Conservation (phyloP, 768 basidiomycete species). For the Boletus sensibilis region DNA sequence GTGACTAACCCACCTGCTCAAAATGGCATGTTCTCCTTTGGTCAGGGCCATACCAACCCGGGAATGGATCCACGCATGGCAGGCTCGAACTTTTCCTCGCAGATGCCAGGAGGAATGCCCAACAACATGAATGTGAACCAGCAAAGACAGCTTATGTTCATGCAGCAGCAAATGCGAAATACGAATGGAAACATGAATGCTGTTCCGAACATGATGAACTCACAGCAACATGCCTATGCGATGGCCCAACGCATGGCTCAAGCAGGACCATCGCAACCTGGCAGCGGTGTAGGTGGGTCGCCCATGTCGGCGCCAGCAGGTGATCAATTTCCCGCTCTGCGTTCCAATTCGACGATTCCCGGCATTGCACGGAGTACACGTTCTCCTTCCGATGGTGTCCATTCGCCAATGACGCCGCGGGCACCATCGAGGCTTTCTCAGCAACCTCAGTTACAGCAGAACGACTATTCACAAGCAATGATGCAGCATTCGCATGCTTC, state of each 20-base stretch:
- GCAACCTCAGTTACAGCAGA: constrained; percentile 50
- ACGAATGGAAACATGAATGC: constrained; percentile 26
- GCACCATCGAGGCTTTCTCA: constrained; percentile 36
- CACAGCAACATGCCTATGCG: constrained; percentile 35
- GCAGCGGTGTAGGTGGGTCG: constrained; percentile 34
- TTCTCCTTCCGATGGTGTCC: constrained; percentile 66
- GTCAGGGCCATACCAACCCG: constrained; percentile 22
- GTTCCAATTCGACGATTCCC: constrained; percentile 62
- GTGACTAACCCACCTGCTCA: constrained; percentile 29
- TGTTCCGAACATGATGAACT: constrained; percentile 32
- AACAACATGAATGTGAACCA: constrained; percentile 34
- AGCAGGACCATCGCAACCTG: constrained; percentile 37
- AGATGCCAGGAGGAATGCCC: constrained; percentile 31
- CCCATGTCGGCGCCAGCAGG: constrained; percentile 42
- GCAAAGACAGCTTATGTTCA: constrained; percentile 47
- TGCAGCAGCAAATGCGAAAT: constrained; percentile 37
- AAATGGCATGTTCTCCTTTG: constrained; percentile 33
- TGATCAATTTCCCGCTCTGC: constrained; percentile 47
- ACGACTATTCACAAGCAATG: constrained; percentile 39
- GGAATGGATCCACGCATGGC: constrained; percentile 35
- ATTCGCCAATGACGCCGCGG: constrained; percentile 44
- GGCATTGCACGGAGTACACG: constrained; percentile 74
- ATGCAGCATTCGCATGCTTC: constrained; percentile 36
- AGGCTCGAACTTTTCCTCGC: constrained; percentile 27
- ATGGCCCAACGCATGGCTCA: constrained; percentile 47